Base-by-base conservation (phyloP, 78 protist species). In the slime mould (Dictyostelium discoideum) region DNA sequence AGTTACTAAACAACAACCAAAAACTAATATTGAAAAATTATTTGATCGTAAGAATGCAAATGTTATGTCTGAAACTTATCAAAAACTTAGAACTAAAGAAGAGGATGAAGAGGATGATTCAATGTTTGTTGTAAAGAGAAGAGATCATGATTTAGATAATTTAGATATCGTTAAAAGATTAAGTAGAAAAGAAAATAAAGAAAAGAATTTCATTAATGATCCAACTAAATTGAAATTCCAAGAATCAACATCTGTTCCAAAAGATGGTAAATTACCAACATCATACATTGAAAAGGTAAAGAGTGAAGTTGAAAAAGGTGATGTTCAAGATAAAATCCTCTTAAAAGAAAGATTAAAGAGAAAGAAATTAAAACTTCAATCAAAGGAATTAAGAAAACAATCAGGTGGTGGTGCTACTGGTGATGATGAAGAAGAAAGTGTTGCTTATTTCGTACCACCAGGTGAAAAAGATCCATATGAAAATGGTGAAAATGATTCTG, bases 101-200 rank as follows among this genome's bases (percentile, higher is more conserved):
- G 85, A 77, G n/a, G 80, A 88, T 2, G 93, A 67, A 3, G 76
- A 67, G 13, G 96, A 92, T 32, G 89, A 92, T n/a, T 81, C 85
- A 10, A n/a, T 92, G 46, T 73, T 92, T 24, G 87, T 79, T 9
- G 24, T 92, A 13, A 92, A 92, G 80, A 82, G 92, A 92, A 77
- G 37, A 57, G 85, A 89, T 67, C 94, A 89, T 48, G 65, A 40
- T 44, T 18, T 85, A 14, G 90, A 85, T 24, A 26, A 20, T 14
- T 20, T 11, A 37, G 37, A 46, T 32, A 32, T 29, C 10, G 18
- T 44, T 2, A 60, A 44, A 3, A 63, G 22, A 57, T 9, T 57
- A 46, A 67, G 37, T n/a, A 79, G 67, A 79, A 89, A 40, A 26
- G 48, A 89, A 22, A 42, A 32, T 26, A 69, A 69, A 46, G 42